phyloP scores from a whole-genome alignment of 495 filamentous ascomycete genomes.

The Annulohypoxylon nitens region DNA sequence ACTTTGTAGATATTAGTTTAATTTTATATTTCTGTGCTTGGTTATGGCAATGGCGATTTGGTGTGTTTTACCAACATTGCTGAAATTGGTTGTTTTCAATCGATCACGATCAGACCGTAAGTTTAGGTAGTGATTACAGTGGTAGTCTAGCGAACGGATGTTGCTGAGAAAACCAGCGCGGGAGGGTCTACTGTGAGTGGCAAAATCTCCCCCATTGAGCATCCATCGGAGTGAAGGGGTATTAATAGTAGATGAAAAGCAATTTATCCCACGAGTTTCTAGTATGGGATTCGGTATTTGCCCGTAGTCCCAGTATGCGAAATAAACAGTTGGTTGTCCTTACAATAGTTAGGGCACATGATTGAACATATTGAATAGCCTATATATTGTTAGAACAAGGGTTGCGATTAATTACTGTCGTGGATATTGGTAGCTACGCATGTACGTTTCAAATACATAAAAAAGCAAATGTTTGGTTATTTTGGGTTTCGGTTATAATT shows the following conservation, averaged over 20 bases:
- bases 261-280: conserved; percentile 25
- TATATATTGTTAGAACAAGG: background rate
- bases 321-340: too few species aligned
- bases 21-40: too few species aligned
- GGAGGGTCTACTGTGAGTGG: too few species aligned
- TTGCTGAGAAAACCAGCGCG: too few species aligned
- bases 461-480: background rate
- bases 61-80: too few species aligned
- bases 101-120: too few species aligned
- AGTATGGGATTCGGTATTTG: conserved; percentile 8
- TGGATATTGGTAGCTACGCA: background rate
- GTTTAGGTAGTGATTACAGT: too few species aligned
- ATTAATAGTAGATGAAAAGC: conserved; percentile 28
- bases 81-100: too few species aligned
- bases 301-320: background rate
- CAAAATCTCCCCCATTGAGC: background rate
- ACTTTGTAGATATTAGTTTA: too few species aligned
- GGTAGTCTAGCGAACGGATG: too few species aligned
- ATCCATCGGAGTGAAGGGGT: background rate
- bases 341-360: conserved; percentile 9
- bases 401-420: background rate
- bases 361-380: conserved; percentile 25
- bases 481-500: background rate
- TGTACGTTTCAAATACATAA: conserved; percentile 16
- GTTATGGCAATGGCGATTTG: too few species aligned